Base-by-base conservation (phyloP, 169 alveolate species). In the Eimeria falciformis region DNA sequence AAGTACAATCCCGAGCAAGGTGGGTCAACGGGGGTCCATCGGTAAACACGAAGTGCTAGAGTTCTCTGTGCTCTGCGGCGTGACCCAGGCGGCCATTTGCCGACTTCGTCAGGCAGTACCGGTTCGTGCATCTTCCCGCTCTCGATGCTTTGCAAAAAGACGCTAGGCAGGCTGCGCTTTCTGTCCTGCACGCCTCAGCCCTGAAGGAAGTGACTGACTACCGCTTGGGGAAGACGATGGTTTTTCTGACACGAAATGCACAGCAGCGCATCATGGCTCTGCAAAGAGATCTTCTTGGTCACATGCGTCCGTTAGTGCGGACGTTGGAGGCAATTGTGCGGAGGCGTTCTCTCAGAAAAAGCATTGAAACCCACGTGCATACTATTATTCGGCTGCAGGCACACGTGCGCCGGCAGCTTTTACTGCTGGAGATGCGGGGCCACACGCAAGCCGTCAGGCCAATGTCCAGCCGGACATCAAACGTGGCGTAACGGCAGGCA, bases 81-180 rank as follows among this genome's bases (percentile, higher is more conserved):
- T 27, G 53, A 14, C 40, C 23, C 89, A 79, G 98, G 71, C 90
- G 98, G 46, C 93, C 97, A 4, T 97, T 96, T 66, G 95, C 94
- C 37, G 97, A 97, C n/a, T 96, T 96, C 79, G 75, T 96, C 55
- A 95, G 94, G 89, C 98, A 97, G 92, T 96, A 84, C 94, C 95
- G 94, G 81, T 96, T 92, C 92, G 86, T 96, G n/a, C 90, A 95
- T 58, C 82, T 96, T 68, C 23, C 50, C 11, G 77, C 78, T 40
- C 11, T 50, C 14, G 73, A 47, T 3, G 23, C 12, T 2, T n/a
- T 47, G 66, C 43, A 47, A 1, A 12, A 45, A 1, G 68, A 81
- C 17, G 29, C 33, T 29, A 9, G 45, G 9, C 37, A 1, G 6
- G 89, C 89, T 14, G 40, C 69, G 2, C 23, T 45, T 21, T 50